These are phyloP conservation scores for Colletotrichum limetticola DNA, from an alignment of 2,329 filamentous ascomycete species.

Conservation along the genomic window DNA sequence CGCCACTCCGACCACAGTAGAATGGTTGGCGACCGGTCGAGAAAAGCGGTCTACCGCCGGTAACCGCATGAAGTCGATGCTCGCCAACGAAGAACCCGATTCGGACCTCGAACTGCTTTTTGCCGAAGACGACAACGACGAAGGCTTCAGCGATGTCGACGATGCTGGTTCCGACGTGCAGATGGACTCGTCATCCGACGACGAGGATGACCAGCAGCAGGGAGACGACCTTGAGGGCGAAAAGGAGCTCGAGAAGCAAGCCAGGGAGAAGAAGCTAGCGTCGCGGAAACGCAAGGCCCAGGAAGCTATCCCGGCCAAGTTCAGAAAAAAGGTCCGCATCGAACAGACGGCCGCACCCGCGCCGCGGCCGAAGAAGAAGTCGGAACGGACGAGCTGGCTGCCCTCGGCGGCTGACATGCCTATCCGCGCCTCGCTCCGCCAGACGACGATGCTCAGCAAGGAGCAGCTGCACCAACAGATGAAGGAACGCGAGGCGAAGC, in stretches of 20 bases:
- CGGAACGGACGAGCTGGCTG: slow-evolving; percentile 68
- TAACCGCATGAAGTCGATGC: slow-evolving; percentile 82
- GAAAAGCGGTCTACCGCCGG: slow-evolving; percentile 84
- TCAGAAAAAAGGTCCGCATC: slow-evolving; percentile 82
- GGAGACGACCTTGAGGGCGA: slow-evolving; percentile 85
- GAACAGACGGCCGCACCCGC: slow-evolving; percentile 56
- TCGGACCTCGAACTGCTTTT: slow-evolving; percentile 80
- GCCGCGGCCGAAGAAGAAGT: slow-evolving; percentile 68
- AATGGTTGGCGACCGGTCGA: slow-evolving; percentile 80
- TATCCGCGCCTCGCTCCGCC: slow-evolving; percentile 67
- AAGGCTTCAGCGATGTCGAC: slow-evolving; percentile 76
- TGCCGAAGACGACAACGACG: slow-evolving; percentile 76
- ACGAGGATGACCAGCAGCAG: slow-evolving; percentile 79
- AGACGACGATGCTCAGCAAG: slow-evolving; percentile 69
- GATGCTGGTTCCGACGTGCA: slow-evolving; percentile 79
- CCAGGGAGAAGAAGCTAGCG: slow-evolving; percentile 72
- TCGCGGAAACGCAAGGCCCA: slow-evolving; percentile 85
- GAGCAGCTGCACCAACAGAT: slow-evolving; percentile 76
- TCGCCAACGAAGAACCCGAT: slow-evolving; percentile 78
- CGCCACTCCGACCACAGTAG: slow-evolving; percentile 52
- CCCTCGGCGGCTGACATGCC: slow-evolving; percentile 65
- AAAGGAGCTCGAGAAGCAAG: slow-evolving; percentile 83
- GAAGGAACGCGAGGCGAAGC: slow-evolving; percentile 76
- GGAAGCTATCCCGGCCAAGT: slow-evolving; percentile 76
- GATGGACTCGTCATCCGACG: slow-evolving; percentile 86